A percentile compares a stretch with the other conserved stretches of the same genome.
Conservation (phyloP, 148 eudicot genomes). For the Simmondsia chinensis region DNA sequence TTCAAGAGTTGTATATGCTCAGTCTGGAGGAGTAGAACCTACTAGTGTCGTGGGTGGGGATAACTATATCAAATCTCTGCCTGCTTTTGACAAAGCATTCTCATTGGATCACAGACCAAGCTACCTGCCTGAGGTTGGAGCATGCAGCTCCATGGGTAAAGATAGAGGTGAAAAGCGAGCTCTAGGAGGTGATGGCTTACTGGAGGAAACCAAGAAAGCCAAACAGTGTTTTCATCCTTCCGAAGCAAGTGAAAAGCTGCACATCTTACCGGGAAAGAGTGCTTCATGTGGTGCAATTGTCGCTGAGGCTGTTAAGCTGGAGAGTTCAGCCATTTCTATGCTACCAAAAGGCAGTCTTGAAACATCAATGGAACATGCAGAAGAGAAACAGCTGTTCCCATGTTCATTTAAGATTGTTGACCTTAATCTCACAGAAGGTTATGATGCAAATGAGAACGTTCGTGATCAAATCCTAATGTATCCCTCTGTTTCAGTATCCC, state of each 20-base stretch:
- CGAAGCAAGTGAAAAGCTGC: conserved; percentile 19
- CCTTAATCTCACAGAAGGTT: conserved; percentile 67
- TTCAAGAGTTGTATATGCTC: conserved; percentile 10
- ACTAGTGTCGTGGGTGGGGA: conserved; percentile 10
- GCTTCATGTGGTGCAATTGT: conserved; percentile 16
- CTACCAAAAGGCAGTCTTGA: conserved; percentile 23
- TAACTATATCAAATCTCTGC: conserved; percentile 16
- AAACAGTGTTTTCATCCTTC: conserved; percentile 48
- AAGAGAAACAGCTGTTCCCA: conserved; percentile 77
- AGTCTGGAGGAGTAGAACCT: conserved; percentile 10
- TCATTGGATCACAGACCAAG: conserved; percentile 30
- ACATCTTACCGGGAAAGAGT: conserved; percentile 16
- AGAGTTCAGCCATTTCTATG: conserved; percentile 25
- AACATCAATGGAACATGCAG: conserved; percentile 26
- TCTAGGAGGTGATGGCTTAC: conserved; percentile 21
- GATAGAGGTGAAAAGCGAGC: conserved; percentile 70
- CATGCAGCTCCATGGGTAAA: conserved; percentile 24
- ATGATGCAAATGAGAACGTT: conserved; percentile 53
- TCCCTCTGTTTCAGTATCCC: conserved; percentile 33
- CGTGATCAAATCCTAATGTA: conserved; percentile 26
- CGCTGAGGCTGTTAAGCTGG: conserved; percentile 21
- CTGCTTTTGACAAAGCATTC: conserved; percentile 27
- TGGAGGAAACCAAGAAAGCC: conserved; percentile 48
- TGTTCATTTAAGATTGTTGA: conserved; percentile 81
- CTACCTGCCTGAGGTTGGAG: conserved; percentile 29